A percentile compares a stretch with the other conserved stretches of the same genome.
Conservation (phyloP, 495 filamentous ascomycete species). For the Ramalina peruviana region DNA sequence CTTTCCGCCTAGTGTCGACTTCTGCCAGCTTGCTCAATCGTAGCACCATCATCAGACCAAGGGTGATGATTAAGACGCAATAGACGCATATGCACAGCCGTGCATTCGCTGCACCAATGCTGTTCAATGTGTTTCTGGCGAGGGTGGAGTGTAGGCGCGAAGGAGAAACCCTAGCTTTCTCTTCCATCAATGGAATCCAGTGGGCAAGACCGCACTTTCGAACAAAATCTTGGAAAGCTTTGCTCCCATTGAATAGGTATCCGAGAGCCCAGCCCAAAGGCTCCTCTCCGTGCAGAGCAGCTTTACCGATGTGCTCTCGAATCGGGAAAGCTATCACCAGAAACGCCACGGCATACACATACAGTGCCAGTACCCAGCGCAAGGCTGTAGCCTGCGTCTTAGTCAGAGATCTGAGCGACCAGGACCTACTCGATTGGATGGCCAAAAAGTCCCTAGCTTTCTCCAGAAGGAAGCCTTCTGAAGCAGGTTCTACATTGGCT, state of each 20-base stretch:
- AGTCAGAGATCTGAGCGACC: conserved; percentile 59
- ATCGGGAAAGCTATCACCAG: conserved; percentile 55
- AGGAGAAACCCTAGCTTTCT: conserved; percentile 24
- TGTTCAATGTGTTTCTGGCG: conserved; percentile 44
- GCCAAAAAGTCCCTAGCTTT: not conserved
- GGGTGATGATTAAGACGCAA: conserved; percentile 50
- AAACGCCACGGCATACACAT: conserved; percentile 55
- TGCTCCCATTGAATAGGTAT: conserved; percentile 75
- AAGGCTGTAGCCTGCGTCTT: conserved; percentile 56
- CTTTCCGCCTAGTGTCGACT: conserved; percentile 93
- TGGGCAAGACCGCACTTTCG: conserved; percentile 47
- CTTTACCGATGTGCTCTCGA: conserved; percentile 47
- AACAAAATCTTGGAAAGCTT: conserved; percentile 49
- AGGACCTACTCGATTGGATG: not conserved
- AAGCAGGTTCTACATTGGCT: conserved; percentile 1
- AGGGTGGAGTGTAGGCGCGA: not conserved
- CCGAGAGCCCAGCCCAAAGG: conserved; percentile 86
- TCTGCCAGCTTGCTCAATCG: conserved; percentile 56
- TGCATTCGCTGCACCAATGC: conserved; percentile 62
- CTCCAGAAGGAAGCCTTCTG: not conserved
- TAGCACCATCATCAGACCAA: conserved; percentile 61
- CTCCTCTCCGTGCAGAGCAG: conserved; percentile 57
- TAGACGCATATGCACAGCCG: conserved; percentile 66
- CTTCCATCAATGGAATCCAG: conserved; percentile 62
- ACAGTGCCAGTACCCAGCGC: conserved; percentile 72